Evolutionary conservation across 495 filamentous ascomycete species (phyloP).

Genomic region (Amphirosellinia nigrospora): DNA sequence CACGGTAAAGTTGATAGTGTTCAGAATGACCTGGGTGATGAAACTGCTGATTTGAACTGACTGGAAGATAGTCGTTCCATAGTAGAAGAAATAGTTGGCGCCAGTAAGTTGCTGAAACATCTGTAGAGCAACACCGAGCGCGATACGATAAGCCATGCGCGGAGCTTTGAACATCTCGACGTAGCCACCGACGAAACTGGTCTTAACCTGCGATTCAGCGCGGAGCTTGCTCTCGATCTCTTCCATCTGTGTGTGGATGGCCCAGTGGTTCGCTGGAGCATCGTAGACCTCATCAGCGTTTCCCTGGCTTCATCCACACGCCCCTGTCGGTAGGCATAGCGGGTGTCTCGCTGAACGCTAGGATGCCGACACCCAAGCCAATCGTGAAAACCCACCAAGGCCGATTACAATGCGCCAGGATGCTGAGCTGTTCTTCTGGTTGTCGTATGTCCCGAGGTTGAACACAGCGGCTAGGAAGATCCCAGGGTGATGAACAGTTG

Average conservation of each 20-base stretch:
- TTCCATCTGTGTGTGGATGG: conserved; percentile 23
- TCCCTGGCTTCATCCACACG: conserved; percentile 20
- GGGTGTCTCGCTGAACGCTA: conserved; percentile 70
- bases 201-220: conserved; percentile 15
- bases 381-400: conserved; percentile 67
- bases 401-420: conserved; percentile 78
- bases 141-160: conserved; percentile 70
- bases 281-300: conserved; percentile 23
- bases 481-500: conserved; percentile 82
- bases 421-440: conserved; percentile 44
- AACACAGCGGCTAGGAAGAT: conserved; percentile 76
- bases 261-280: conserved; percentile 22
- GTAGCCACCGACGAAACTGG: conserved; percentile 20
- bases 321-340: conserved; percentile 41
- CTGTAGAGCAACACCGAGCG: conserved; percentile 70
- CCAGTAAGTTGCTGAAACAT: conserved; percentile 74
- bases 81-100: conserved; percentile 86
- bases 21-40: conserved; percentile 78
- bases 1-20: conserved; percentile 74
- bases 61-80: conserved; percentile 74
- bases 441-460: conserved; percentile 63
- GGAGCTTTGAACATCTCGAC: conserved; percentile 45
- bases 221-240: conserved; percentile 23
- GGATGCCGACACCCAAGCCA: conserved; percentile 66
- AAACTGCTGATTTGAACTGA: conserved; percentile 71